phyloP scores from a whole-genome alignment of 306 rosid species.

The Cucurbita ficifolia region DNA sequence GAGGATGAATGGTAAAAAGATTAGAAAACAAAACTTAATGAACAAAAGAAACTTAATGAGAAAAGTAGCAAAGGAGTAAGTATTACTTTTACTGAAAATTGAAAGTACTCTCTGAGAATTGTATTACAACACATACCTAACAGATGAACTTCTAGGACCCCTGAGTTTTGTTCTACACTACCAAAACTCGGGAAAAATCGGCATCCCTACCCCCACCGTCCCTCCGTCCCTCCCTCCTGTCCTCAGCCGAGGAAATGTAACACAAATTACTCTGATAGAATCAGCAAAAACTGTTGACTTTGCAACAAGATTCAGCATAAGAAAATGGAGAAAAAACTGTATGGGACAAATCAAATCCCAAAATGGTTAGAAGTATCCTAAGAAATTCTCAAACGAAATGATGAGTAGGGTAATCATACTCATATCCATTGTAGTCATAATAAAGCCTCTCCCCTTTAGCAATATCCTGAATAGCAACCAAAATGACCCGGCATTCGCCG shows the following conservation, averaged over 20 bases:
- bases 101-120: not conserved
- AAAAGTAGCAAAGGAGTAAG: not conserved
- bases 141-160: not conserved
- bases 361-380: slow-evolving; percentile 9
- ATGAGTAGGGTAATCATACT: slow-evolving; percentile 60
- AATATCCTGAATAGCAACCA: slow-evolving; percentile 81
- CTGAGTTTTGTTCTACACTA: not conserved
- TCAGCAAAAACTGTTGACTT: slow-evolving; percentile 18
- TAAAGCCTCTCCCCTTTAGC: slow-evolving; percentile 72
- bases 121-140: not conserved
- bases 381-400: slow-evolving; percentile 50
- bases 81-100: not conserved
- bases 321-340: slow-evolving; percentile 8
- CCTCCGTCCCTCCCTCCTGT: not conserved
- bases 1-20: not conserved
- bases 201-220: not conserved
- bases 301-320: slow-evolving; percentile 13
- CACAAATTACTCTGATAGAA: not conserved
- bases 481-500: slow-evolving; percentile 63
- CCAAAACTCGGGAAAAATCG: not conserved
- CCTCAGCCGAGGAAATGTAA: not conserved
- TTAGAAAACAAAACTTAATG: not conserved
- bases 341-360: slow-evolving; percentile 29
- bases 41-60: not conserved
- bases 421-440: slow-evolving; percentile 77